phyloP scores from a whole-genome alignment of 805 yeast species.

The Saccharomycopsis fermentans region DNA sequence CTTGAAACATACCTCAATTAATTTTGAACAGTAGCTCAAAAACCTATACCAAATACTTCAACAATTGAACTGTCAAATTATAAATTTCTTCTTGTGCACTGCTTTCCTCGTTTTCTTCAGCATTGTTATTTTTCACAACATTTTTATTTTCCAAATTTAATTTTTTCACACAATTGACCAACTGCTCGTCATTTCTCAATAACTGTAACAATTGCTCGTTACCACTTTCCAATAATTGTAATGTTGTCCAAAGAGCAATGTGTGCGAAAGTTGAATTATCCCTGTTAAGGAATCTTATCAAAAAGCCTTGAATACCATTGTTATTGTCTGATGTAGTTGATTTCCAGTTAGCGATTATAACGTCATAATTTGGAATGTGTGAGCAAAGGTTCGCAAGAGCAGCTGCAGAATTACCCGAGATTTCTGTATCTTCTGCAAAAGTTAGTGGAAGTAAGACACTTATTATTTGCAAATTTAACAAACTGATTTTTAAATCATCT shows the following conservation, averaged over 20 bases:
- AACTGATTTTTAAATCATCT: conserved; percentile 80
- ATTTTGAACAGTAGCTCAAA: background rate
- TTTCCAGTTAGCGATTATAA: conserved; percentile 70
- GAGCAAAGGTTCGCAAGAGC: conserved; percentile 94
- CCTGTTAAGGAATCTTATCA: conserved; percentile 67
- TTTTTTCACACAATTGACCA: conserved; percentile 44
- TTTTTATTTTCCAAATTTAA: conserved; percentile 23
- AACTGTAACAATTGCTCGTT: conserved; percentile 48
- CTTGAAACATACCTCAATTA: background rate
- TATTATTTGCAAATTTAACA: conserved; percentile 74
- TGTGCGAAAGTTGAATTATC: conserved; percentile 94
- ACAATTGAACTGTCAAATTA: conserved; percentile 57
- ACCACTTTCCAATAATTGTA: conserved; percentile 84
- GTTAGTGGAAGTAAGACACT: conserved; percentile 90
- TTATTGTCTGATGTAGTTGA: conserved; percentile 36
- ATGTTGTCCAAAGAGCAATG: conserved; percentile 93
- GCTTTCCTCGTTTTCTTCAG: conserved; percentile 19
- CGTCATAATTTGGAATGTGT: conserved; percentile 72
- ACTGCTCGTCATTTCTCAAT: conserved; percentile 44
- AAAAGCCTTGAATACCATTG: conserved; percentile 80
- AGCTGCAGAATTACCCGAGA: conserved; percentile 97
- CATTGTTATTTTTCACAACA: conserved; percentile 10
- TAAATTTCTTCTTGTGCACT: conserved; percentile 41
- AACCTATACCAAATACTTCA: conserved; percentile 21
- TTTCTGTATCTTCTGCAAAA: conserved; percentile 78